Conservation (phyloP, 2,329 filamentous ascomycete genomes). For the Hirsutella rhossiliensis region DNA sequence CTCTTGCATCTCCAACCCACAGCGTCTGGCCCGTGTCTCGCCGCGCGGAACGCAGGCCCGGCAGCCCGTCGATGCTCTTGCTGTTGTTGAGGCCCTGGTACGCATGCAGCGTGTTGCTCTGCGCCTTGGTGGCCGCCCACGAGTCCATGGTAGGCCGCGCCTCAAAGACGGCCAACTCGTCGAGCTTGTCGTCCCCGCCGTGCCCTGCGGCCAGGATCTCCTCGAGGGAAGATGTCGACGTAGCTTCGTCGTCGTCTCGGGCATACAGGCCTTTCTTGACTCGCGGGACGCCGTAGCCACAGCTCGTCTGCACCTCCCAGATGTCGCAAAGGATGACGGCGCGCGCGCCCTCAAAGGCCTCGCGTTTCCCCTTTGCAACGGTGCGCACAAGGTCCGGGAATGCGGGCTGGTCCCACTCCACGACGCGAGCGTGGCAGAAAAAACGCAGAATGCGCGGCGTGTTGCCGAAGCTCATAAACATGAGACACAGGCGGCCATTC, state of each 20-base stretch:
- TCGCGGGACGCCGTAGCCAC: conserved; percentile 51
- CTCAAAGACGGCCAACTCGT: conserved; percentile 31
- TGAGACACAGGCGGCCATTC: conserved; percentile 61
- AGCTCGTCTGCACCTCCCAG: conserved; percentile 55
- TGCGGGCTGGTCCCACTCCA: conserved; percentile 44
- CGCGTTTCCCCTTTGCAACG: conserved; percentile 22
- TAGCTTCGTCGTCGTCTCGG: conserved; percentile 4
- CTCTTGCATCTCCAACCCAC: conserved; percentile 26
- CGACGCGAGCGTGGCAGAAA: conserved; percentile 45
- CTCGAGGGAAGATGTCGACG: conserved; percentile 6
- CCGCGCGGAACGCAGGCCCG: conserved; percentile 42
- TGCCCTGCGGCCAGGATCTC: conserved; percentile 13
- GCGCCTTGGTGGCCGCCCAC: conserved; percentile 34
- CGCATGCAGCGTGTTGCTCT: conserved; percentile 34
- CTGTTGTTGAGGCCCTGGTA: conserved; percentile 47
- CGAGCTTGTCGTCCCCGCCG: conserved; percentile 10
- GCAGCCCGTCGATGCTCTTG: conserved; percentile 44
- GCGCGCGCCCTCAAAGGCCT: conserved; percentile 34
- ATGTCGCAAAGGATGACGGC: conserved; percentile 51
- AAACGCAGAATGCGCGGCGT: conserved; percentile 51
- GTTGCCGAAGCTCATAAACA: conserved; percentile 56
- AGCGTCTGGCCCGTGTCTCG: conserved; percentile 34
- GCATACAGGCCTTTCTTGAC: conserved; percentile 29
- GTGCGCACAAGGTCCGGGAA: conserved; percentile 36
- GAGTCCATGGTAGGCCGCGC: conserved; percentile 43